These are phyloP conservation scores for Aspergillus sp. DNA, from an alignment of 2,329 filamentous ascomycete species.

Conservation along the genomic window DNA sequence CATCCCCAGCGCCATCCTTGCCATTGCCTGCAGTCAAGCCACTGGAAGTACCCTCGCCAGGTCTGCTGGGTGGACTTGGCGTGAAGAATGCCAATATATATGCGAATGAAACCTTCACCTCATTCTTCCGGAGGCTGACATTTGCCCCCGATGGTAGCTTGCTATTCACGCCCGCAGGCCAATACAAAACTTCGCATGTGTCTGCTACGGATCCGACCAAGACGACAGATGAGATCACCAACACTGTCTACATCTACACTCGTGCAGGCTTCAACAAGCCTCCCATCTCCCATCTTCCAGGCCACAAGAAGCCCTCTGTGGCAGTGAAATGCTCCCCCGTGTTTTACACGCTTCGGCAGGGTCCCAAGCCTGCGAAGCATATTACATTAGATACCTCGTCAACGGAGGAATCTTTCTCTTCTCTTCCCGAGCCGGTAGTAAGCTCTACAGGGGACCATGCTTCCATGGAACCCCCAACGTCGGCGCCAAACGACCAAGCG, in stretches of 20 bases:
- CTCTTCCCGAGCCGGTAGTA: slow-evolving; percentile 78
- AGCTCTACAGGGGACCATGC: slow-evolving; percentile 45
- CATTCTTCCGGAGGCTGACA: slow-evolving; percentile 90
- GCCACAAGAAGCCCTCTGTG: slow-evolving; percentile 97
- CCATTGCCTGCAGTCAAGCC: slow-evolving; percentile 95
- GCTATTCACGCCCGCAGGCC: slow-evolving; percentile 89
- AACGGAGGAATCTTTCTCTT: slow-evolving; percentile 76
- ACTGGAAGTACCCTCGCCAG: slow-evolving; percentile 81
- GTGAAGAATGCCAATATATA: slow-evolving; percentile 88
- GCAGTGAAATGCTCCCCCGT: slow-evolving; percentile 92
- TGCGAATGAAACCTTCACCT: slow-evolving; percentile 93
- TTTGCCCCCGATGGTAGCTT: slow-evolving; percentile 96
- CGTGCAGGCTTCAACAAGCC: slow-evolving; percentile 95
- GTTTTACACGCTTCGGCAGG: slow-evolving; percentile 77
- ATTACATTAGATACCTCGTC: slow-evolving; percentile 95
- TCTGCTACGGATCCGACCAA: slow-evolving; percentile 69
- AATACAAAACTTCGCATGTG: slow-evolving; percentile 80
- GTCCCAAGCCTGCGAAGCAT: slow-evolving; percentile 70
- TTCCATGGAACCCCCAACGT: slow-evolving; percentile 77
- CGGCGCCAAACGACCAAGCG: slow-evolving; percentile 47
- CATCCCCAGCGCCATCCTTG: slow-evolving; percentile 89
- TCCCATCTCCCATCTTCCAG: slow-evolving; percentile 89
- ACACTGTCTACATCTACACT: slow-evolving; percentile 98
- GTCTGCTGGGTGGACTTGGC: slow-evolving; percentile 61
- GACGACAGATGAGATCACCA: slow-evolving; percentile 80